A percentile compares a stretch with the other conserved stretches of the same genome.
These are phyloP conservation scores for Theobroma grandiflorum DNA, from an alignment of 441 rosid genomes.

Conservation along the genomic window DNA sequence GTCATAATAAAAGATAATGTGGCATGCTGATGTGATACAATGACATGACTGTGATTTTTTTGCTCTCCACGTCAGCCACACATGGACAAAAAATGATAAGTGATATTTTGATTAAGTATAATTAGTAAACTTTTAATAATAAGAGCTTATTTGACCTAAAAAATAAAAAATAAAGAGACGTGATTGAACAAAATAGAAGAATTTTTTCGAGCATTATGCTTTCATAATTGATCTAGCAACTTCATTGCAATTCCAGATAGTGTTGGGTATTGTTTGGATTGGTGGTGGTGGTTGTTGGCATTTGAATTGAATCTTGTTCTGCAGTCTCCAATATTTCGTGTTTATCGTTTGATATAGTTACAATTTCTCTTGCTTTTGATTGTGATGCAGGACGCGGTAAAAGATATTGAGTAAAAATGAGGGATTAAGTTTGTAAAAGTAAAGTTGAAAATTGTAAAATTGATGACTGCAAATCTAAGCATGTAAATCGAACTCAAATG, in stretches of 20 bases:
- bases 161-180: too few relatives aligned
- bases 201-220: too few relatives aligned
- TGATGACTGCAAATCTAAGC: neutral
- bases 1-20: too few relatives aligned
- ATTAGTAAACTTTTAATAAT: too few relatives aligned
- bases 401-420: constrained; percentile 68
- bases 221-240: too few relatives aligned
- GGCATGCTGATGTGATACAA: too few relatives aligned
- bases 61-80: too few relatives aligned
- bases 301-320: neutral
- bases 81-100: too few relatives aligned
- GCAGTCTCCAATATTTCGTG: neutral
- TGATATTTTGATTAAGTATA: too few relatives aligned
- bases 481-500: constrained; percentile 31
- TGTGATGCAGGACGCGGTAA: constrained; percentile 78
- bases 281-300: neutral
- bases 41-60: too few relatives aligned
- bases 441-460: constrained; percentile 33
- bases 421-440: neutral
- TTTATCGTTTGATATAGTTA: neutral
- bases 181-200: too few relatives aligned
- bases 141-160: too few relatives aligned
- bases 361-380: neutral
- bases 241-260: neutral
- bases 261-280: neutral